Base-by-base conservation (phyloP, 768 basidiomycete species). In the Podaxis carcinomalis region DNA sequence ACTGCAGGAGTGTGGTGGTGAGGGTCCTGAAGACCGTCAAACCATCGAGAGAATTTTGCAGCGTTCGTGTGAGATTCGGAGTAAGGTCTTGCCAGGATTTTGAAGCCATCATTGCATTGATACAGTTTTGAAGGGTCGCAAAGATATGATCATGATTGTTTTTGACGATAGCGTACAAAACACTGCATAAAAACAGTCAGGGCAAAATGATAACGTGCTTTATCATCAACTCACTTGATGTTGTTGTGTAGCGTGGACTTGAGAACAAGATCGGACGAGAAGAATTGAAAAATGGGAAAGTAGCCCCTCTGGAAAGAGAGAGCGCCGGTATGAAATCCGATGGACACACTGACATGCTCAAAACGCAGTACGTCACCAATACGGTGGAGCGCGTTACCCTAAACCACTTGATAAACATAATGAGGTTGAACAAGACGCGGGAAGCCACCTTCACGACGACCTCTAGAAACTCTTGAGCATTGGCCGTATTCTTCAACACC, bases 271-370 rank as follows among this genome's bases (percentile, higher is more conserved):
- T 84, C 80, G 7, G 86, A 86, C 0, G 86, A 78, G 42, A 84
- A 69, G 67, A 85, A 86, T 85, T 88, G 46, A 6, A 40, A 49
- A 23, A 88, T 63, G 0, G 82, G 82, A 5, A 88, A 64, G 62
- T 80, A 77, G 0, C 81, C 85, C 27, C 79, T 71, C 62, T 88
- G 85, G 60, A 89, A 89, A 1, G 87, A 87, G 6, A 88, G 73
- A 0, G 67, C 63, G 0, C 70, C 64, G 0, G 64, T 62, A 51
- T 60, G 66, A n/a, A 72, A 72, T 37, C 75, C 80, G 2, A 78
- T 76, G 7, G 62, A 59, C 2, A 68, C 66, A 10, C 77, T 77
- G 28, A 88, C 77, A 1, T 67, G 63, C 0, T 73, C 67, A 77
- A 80, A 86, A 4, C 68, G 68, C 16, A 88, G 66, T 40, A 87